Conservation (phyloP, 495 filamentous ascomycete genomes). For the Pseudevernia furfuracea region DNA sequence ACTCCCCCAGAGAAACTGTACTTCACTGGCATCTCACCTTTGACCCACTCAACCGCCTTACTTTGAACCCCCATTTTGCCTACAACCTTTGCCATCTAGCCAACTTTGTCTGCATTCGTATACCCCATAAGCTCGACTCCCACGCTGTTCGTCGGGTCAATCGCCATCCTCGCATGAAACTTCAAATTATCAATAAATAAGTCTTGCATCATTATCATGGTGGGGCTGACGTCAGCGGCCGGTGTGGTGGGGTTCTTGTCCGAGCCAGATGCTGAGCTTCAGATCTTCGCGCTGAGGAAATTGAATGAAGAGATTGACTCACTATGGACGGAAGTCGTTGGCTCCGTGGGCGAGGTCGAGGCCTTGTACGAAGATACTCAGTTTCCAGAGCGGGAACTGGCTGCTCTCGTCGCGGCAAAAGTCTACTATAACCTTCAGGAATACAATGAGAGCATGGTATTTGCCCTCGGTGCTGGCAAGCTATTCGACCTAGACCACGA, state of each 20-base stretch:
- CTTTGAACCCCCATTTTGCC: not conserved
- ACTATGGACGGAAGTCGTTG: conserved; percentile 94
- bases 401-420: conserved; percentile 90
- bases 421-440: conserved; percentile 98
- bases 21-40: not conserved
- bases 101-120: not conserved
- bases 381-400: conserved; percentile 89
- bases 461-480: conserved; percentile 91
- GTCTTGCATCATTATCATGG: conserved; percentile 51
- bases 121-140: not conserved
- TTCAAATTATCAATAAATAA: not conserved
- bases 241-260: conserved; percentile 93
- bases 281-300: conserved; percentile 85
- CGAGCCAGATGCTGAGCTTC: conserved; percentile 87
- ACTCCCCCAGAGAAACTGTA: not conserved
- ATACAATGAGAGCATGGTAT: conserved; percentile 98
- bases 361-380: conserved; percentile 92
- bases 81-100: not conserved
- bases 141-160: not conserved
- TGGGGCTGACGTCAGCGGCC: conserved; percentile 85
- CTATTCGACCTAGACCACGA: conserved; percentile 86
- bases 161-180: not conserved
- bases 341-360: conserved; percentile 87
- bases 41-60: not conserved
- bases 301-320: conserved; percentile 93